Evolutionary conservation across 768 basidiomycete species (phyloP).

Genomic region (Sarcomyxa edulis): DNA sequence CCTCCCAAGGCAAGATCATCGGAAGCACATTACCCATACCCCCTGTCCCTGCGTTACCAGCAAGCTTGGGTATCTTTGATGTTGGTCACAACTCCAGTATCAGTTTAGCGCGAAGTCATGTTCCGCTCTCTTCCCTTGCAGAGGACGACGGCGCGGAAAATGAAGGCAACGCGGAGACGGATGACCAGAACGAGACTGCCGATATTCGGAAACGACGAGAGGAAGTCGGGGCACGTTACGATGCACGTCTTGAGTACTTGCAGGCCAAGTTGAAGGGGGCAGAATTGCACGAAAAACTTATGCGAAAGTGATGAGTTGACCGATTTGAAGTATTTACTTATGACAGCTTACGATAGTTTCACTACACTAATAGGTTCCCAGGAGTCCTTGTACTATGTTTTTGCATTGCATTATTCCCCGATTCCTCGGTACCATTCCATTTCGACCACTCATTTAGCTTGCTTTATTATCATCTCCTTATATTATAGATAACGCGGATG

Average conservation of each 20-base stretch:
- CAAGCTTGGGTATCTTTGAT: neutral
- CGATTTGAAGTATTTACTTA: no score
- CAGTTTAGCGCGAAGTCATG: slow-evolving; percentile 1
- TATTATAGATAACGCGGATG: no score
- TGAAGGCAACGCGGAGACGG: slow-evolving; percentile 12
- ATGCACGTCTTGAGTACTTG: slow-evolving; percentile 67
- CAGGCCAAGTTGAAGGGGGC: slow-evolving; percentile 72
- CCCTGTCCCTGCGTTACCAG: slow-evolving; percentile 1
- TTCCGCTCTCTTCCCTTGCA: slow-evolving; percentile 14
- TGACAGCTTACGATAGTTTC: no score
- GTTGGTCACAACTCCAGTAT: slow-evolving; percentile 8
- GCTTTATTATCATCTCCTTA: no score
- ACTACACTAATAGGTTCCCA: no score
- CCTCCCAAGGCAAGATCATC: no score
- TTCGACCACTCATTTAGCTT: no score
- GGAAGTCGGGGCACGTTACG: slow-evolving; percentile 66
- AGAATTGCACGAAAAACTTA: slow-evolving; percentile 52
- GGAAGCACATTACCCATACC: no score
- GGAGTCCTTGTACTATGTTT: no score
- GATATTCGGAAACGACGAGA: slow-evolving; percentile 62
- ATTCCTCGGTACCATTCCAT: no score
- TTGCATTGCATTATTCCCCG: no score
- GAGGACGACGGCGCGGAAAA: slow-evolving; percentile 9
- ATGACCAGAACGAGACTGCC: slow-evolving; percentile 44
- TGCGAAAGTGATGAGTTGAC: slow-evolving; percentile 27